phyloP scores from a whole-genome alignment of 2,329 filamentous ascomycete genomes.

The Fusarium xyrophilum region DNA sequence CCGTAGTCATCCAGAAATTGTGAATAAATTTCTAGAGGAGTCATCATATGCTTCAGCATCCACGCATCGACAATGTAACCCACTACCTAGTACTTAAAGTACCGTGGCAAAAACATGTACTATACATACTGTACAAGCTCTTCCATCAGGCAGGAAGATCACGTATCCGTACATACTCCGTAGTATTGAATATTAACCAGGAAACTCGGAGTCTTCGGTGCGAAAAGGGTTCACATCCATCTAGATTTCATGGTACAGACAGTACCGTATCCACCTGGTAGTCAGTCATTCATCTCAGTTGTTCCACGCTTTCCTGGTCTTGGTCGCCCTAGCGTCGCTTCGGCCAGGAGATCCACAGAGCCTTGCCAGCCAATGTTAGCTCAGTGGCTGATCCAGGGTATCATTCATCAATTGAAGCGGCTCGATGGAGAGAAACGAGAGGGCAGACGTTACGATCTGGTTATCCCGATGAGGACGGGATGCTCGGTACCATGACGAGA shows the following conservation, averaged over 20 bases:
- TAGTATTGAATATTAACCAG: neutral
- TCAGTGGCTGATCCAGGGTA: constrained; percentile 30
- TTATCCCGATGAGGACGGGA: constrained; percentile 16
- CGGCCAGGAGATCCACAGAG: constrained; percentile 22
- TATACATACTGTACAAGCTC: neutral
- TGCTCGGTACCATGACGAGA: constrained; percentile 16
- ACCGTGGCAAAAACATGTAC: neutral
- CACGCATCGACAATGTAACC: neutral
- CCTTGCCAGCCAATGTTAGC: constrained; percentile 20
- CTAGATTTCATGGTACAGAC: neutral
- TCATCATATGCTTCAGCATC: neutral
- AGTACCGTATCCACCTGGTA: neutral
- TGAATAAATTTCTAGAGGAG: neutral
- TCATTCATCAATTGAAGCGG: constrained; percentile 13
- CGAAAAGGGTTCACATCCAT: constrained; percentile 24
- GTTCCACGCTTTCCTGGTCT: constrained; percentile 29
- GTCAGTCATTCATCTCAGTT: constrained; percentile 17
- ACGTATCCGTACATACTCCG: neutral
- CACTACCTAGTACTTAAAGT: neutral
- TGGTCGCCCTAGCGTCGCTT: constrained; percentile 26
- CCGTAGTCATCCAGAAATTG: neutral
- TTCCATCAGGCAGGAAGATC: neutral
- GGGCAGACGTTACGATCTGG: constrained; percentile 27
- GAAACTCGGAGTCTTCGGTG: constrained; percentile 27
- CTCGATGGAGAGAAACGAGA: constrained; percentile 25